Evolutionary conservation across 2,329 filamentous ascomycete species (phyloP).

Genomic region (Ophiostoma ips): DNA sequence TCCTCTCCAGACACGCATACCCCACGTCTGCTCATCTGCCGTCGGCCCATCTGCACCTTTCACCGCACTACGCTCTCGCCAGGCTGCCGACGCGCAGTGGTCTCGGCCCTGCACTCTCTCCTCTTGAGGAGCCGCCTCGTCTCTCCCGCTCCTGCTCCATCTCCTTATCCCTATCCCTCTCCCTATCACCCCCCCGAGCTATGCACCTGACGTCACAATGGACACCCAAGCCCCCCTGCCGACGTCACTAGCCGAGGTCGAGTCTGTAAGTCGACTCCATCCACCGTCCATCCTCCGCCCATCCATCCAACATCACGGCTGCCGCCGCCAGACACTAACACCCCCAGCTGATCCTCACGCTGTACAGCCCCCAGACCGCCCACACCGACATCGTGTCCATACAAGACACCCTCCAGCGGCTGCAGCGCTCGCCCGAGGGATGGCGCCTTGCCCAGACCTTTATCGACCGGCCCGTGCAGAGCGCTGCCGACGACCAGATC

Average conservation of each 20-base stretch:
- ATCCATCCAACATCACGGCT: no score
- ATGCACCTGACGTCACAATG: conserved; percentile 7
- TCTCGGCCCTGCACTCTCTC: no score
- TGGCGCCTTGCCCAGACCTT: conserved; percentile 77
- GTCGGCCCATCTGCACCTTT: no score
- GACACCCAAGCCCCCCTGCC: conserved; percentile 15
- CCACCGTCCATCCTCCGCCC: no score
- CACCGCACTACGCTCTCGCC: no score
- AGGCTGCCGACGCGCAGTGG: no score
- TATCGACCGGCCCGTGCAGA: conserved; percentile 26
- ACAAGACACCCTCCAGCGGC: conserved; percentile 61
- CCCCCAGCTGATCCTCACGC: conserved; percentile 31
- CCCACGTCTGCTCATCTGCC: no score
- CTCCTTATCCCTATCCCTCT: no score
- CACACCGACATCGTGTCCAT: conserved; percentile 34
- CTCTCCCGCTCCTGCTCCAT: no score
- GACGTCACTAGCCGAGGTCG: conserved; percentile 22
- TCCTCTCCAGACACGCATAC: no score
- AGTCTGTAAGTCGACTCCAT: conserved; percentile 18
- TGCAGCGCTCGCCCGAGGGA: conserved; percentile 68
- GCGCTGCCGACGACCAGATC: conserved; percentile 55
- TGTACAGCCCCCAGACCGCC: conserved; percentile 36
- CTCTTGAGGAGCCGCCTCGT: no score
- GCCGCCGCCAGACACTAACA: not conserved
- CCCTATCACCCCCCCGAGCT: no score